Evolutionary conservation across 148 eudicot species (phyloP).

Genomic region (Dysphania ambrosioides): DNA sequence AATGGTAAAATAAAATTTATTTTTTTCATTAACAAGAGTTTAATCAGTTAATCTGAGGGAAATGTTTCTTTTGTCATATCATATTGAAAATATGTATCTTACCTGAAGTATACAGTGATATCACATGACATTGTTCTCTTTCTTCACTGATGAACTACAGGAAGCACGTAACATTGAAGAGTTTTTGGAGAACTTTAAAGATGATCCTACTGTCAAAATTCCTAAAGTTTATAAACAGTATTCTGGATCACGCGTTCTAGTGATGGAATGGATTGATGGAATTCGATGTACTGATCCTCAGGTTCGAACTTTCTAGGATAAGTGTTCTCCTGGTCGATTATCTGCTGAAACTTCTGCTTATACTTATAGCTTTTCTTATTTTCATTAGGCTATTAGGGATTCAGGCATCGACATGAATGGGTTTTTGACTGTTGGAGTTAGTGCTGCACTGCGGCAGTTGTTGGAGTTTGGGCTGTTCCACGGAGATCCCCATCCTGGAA

Average conservation of each 20-base stretch:
- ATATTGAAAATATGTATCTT: neutral
- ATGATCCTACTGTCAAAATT: constrained; percentile 95
- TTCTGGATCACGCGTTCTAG: constrained; percentile 89
- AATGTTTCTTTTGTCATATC: neutral
- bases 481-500: constrained; percentile 99
- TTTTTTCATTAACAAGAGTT: neutral
- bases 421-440: constrained; percentile 92
- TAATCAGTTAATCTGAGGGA: neutral
- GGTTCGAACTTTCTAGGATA: constrained; percentile 42
- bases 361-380: constrained; percentile 7
- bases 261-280: constrained; percentile 99
- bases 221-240: constrained; percentile 79
- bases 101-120: neutral
- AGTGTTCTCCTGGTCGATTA: neutral
- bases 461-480: constrained; percentile 95
- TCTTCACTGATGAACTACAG: constrained; percentile 30
- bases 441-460: constrained; percentile 93
- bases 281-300: constrained; percentile 96
- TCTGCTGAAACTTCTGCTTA: constrained; percentile 2
- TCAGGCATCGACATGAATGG: constrained; percentile 86
- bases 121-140: neutral
- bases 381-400: constrained; percentile 73
- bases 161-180: constrained; percentile 99
- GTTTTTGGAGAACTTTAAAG: constrained; percentile 87
- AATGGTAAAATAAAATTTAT: neutral